Conservation (phyloP, 805 yeast genomes). For the Wickerhamomyces hampshirensis region DNA sequence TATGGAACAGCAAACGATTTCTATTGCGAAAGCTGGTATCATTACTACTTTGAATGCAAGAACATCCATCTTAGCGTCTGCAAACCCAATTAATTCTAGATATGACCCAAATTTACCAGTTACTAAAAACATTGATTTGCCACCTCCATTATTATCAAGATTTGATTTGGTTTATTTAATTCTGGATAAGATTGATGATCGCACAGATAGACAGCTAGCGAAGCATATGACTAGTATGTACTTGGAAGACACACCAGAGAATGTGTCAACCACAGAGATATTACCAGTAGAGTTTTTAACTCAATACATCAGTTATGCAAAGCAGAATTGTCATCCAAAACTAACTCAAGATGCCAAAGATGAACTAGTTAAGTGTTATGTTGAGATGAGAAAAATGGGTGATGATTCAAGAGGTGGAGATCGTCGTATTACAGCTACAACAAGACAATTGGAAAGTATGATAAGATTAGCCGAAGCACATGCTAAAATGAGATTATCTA, state of each 20-base stretch:
- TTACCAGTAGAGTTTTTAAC: slow-evolving; percentile 87
- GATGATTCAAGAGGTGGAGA: slow-evolving; percentile 86
- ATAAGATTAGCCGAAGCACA: slow-evolving; percentile 94
- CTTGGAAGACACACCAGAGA: slow-evolving; percentile 78
- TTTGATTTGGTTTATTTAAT: slow-evolving; percentile 92
- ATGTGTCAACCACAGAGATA: slow-evolving; percentile 61
- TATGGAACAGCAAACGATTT: slow-evolving; percentile 98
- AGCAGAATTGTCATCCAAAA: slow-evolving; percentile 75
- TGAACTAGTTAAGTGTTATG: slow-evolving; percentile 83
- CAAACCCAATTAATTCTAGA: slow-evolving; percentile 94
- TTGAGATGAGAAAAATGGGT: slow-evolving; percentile 90
- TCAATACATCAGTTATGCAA: slow-evolving; percentile 89
- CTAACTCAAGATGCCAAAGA: slow-evolving; percentile 76
- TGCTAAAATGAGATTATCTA: slow-evolving; percentile 88
- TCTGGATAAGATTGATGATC: slow-evolving; percentile 88
- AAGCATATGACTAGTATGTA: slow-evolving; percentile 88
- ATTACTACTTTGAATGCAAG: slow-evolving; percentile 95
- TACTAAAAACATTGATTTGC: slow-evolving; percentile 90
- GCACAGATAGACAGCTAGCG: slow-evolving; percentile 80
- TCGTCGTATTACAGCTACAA: slow-evolving; percentile 93
- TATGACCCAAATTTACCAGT: slow-evolving; percentile 95
- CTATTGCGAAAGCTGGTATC: slow-evolving; percentile 97
- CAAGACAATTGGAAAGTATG: slow-evolving; percentile 95
- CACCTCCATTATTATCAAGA: slow-evolving; percentile 92
- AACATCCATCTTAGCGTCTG: slow-evolving; percentile 92